Evolutionary conservation across 768 basidiomycete genomes (phyloP), one percentile per base, ranked within the genome.

Genomic region (Lactifluus pinguis): DNA sequence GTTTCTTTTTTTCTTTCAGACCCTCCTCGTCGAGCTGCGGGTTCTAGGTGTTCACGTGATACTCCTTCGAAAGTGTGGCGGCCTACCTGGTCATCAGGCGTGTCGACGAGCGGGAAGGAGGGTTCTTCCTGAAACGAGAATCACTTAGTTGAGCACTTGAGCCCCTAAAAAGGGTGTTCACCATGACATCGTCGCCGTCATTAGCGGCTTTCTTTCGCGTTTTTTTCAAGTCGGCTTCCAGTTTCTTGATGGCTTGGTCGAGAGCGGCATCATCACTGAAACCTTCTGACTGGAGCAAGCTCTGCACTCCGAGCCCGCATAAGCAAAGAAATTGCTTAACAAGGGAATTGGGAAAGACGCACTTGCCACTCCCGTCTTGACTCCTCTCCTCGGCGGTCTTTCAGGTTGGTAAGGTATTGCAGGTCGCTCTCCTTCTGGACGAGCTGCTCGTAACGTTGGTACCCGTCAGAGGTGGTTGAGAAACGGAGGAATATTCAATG

Each of bases 1-100:
- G 97, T 68, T 87, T 90, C 68, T 85, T 86, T 76, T 98, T 99
- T 73, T 99, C 97, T 71, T 91, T 98, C 39, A 98, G 70, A 29
- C 85, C 80, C 44, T 95, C 94, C 69, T 98, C 95, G 67, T 92
- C 90, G 8, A 93, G 79, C 87, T 92, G 60, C 8, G 21, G 42
- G 45, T 48, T 42, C 45, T 4, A 39, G 10, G 10, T 15, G 42
- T 19, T 39, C 30, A 15, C 6, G 32, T 56, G 42, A 41, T 45
- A 34, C 36, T 1, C 19, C 29, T 41, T 47, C n/a, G n/a, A 45
- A 47, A 52, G n/a, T 1, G 39, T n/a, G 68, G 77, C 63, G 8
- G 3, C 50, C 5, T 64, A 94, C 87, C 60, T 95, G 89, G 6
- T 82, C 85, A 72, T 99, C 97, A 0, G 94, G 93, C 2, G 88